Base-by-base conservation (phyloP, 768 basidiomycete genomes). In the Mycena floridula region DNA sequence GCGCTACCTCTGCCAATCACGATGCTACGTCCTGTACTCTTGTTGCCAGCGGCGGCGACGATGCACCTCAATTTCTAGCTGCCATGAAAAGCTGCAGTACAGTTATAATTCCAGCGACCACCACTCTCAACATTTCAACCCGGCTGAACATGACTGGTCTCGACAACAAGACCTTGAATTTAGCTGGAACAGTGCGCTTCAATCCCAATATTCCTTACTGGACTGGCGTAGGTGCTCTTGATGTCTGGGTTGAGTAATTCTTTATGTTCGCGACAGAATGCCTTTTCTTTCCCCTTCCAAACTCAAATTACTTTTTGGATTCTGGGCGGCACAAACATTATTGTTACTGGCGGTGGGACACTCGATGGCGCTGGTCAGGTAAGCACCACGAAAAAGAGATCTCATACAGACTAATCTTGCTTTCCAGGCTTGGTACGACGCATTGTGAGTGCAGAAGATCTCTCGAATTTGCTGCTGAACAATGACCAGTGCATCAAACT, bases 281-380 rank as follows among this genome's bases (percentile, higher is more conserved):
- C 59, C 5, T 77, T 78, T 54, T 66, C 64, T 43, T 72, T 78
- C 44, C 60, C 70, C 13, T 80, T 76, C 61, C 77, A 78, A 54
- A 72, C 66, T 0, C 74, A 76, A 51, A 57, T 44, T 20, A 25
- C 37, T 21, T 45, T 6, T 20, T 45, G 35, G 44, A 37, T 44
- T 3, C 37, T 49, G 18, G 48, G 48, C 4, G 48, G 48, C 9
- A 26, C 42, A 25, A 49, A 49, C 21, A 49, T 49, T 21, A 37
- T 36, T 8, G n/a, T 49, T 27, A 41, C 24, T 44, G 81, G 82
- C 6, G 80, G 81, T 26, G 82, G 82, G 9, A 79, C 77, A 2
- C 65, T 85, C 15, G 79, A 82, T 54, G 82, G 81, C 15, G 69
- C 73, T 25, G 82, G 82, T 9, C 81, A 83, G 62, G 75, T 76